A percentile compares a stretch with the other conserved stretches of the same genome.
These are phyloP conservation scores for Atkinsonella texensis DNA, from an alignment of 2,329 filamentous ascomycete genomes.

Conservation along the genomic window DNA sequence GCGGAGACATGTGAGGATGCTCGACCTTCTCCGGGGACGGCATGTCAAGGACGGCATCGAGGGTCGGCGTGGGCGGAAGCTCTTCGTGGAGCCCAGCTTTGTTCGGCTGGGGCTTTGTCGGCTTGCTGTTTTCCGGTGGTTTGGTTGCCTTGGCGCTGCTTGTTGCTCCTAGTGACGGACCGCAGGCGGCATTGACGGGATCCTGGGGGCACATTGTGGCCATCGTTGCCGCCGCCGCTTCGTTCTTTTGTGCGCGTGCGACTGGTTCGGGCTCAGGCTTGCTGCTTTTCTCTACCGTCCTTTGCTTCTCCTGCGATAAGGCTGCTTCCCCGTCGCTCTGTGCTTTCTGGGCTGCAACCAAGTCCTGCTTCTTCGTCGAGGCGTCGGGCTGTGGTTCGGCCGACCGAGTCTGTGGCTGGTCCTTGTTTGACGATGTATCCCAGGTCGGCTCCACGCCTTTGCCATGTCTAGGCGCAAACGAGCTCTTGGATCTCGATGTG, in stretches of 20 bases:
- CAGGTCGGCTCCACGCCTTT: conserved; percentile 45
- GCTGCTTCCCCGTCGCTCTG: conserved; percentile 1
- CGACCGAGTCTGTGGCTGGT: conserved; percentile 9
- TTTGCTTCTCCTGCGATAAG: not conserved
- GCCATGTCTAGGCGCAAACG: conserved; percentile 43
- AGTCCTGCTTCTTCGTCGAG: not conserved
- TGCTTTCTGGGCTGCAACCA: not conserved
- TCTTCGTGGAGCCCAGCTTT: conserved; percentile 5
- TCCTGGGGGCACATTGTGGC: not conserved
- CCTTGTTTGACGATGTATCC: conserved; percentile 7
- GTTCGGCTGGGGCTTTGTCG: not conserved
- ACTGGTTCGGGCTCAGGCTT: not conserved
- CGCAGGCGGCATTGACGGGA: not conserved
- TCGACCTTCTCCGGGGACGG: conserved; percentile 30
- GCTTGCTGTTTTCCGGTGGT: not conserved
- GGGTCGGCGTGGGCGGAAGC: conserved; percentile 21
- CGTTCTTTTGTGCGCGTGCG: not conserved
- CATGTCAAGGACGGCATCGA: conserved; percentile 40
- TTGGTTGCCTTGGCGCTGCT: not conserved
- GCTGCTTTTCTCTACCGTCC: not conserved
- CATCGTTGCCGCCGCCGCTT: not conserved
- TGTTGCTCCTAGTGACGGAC: not conserved
- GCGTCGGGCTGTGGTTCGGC: conserved; percentile 4
- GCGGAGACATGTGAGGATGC: conserved; percentile 56
- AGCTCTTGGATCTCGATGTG: conserved; percentile 28